Evolutionary conservation across 139 green algal genomes (phyloP).

Genomic region (Chlamydomonas sp.): DNA sequence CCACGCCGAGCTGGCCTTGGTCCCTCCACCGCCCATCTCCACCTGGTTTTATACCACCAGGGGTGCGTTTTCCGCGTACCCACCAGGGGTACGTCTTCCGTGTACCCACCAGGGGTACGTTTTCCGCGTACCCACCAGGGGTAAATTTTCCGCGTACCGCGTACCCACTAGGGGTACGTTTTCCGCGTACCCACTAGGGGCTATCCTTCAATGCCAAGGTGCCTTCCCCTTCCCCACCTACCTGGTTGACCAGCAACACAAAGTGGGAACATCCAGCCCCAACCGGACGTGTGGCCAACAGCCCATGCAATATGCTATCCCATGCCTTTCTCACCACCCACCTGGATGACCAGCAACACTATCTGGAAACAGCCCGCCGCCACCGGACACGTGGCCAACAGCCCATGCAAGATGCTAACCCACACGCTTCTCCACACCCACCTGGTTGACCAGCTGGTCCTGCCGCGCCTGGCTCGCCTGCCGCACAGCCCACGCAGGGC

Average conservation of each 20-base stretch:
- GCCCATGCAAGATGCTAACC: neutral
- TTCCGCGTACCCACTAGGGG: neutral
- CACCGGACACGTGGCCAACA: neutral
- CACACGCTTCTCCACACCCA: neutral
- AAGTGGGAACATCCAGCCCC: neutral
- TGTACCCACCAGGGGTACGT: neutral
- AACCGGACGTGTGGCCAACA: neutral
- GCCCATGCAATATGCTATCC: neutral
- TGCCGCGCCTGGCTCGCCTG: neutral
- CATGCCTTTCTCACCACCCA: neutral
- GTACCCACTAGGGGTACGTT: neutral
- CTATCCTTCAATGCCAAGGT: neutral
- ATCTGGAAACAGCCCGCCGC: neutral
- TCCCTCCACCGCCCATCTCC: too few species aligned
- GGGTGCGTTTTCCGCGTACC: too few species aligned
- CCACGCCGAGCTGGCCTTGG: too few species aligned
- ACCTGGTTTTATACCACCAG: too few species aligned
- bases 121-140: too few species aligned
- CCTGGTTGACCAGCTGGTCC: neutral
- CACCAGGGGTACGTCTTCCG: too few species aligned
- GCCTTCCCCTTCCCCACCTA: neutral
- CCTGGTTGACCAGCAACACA: too few species aligned
- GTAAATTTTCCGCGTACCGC: neutral
- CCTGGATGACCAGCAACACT: neutral
- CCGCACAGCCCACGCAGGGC: neutral